Base-by-base conservation (phyloP, 129 eudicot species). In the Logfia minima region DNA sequence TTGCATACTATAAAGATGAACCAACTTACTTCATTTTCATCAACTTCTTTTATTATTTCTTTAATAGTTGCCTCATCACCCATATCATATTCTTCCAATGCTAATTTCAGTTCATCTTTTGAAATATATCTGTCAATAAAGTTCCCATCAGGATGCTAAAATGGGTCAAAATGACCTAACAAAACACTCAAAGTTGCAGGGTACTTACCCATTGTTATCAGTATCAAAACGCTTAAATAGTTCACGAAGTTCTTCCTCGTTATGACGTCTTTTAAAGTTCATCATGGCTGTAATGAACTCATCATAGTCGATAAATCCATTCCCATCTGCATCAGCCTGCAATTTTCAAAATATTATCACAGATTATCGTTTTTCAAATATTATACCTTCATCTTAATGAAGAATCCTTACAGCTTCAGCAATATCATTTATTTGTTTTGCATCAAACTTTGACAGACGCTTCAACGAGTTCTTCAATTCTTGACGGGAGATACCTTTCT, bases 311-410 rank as follows among this genome's bases (percentile, higher is more conserved):
- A 93, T 90, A 18, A 84, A 65, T 64, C 97, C 98, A 66, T 88
- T 69, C 56, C 90, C 88, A 81, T 93, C 95, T 60, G 88, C 91
- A 75, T 93, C 98, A 68, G 97, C 98, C 98, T 93, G 80, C 70
- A 32, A 48, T 0, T 26, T 67, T 60, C 19, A 19, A 18, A 68
- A 55, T 17, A 61, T 37, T 9, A 60, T 28, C 10, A 60, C 37
- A 29, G 61, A 35, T 10, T 11, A 11, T 1, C 29, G 48, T 52
- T 63, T 35, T 39, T 10, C 29, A 9, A 29, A 19, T 70, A 45
- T 39, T 21, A 14, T 52, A 62, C 23, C 1, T 6, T 55, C 62
- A n/a, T 17, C 24, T 4, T 55, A n/a, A n/a, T 76, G 4, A 58
- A 4, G 23, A 59, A 31, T 24, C 68, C 89, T 85, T 83, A 92